phyloP scores from a whole-genome alignment of 257 asterid genomes.

The Solanum arcanum region DNA sequence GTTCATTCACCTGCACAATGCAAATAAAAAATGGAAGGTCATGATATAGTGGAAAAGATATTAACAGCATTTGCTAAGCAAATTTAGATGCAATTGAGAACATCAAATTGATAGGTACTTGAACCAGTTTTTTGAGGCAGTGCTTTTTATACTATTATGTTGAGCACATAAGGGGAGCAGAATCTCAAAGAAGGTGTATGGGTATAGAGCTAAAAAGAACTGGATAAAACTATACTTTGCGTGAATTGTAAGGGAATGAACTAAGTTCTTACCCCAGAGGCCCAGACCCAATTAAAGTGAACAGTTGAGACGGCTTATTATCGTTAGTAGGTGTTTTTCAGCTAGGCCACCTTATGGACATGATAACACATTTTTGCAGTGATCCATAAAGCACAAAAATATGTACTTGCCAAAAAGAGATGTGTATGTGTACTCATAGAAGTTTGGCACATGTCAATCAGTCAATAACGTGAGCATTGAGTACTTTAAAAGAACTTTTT shows the following conservation, averaged over 20 bases:
- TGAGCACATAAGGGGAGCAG: not conserved
- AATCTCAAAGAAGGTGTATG: not conserved
- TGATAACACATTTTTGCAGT: not conserved
- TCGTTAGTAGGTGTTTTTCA: not conserved
- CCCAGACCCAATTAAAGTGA: not conserved
- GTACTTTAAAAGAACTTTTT: not conserved
- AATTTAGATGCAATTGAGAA: not conserved
- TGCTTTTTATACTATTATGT: not conserved
- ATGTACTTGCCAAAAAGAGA: not conserved
- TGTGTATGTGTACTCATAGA: not conserved
- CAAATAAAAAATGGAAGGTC: conserved; percentile 6
- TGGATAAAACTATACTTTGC: not conserved
- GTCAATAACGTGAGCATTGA: not conserved
- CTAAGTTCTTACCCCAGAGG: not conserved
- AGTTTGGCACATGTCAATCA: not conserved
- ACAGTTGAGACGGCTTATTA: not conserved
- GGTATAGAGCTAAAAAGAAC: not conserved
- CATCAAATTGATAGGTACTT: not conserved
- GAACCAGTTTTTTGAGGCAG: not conserved
- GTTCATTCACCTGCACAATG: conserved; percentile 35
- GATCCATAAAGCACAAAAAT: not conserved
- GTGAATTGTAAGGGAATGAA: not conserved
- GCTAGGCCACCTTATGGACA: not conserved
- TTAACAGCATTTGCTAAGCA: not conserved
- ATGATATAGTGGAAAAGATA: not conserved